A percentile compares a stretch with the other conserved stretches of the same genome.
phyloP scores from a whole-genome alignment of 805 yeast species.

The Brettanomyces bruxellensis region DNA sequence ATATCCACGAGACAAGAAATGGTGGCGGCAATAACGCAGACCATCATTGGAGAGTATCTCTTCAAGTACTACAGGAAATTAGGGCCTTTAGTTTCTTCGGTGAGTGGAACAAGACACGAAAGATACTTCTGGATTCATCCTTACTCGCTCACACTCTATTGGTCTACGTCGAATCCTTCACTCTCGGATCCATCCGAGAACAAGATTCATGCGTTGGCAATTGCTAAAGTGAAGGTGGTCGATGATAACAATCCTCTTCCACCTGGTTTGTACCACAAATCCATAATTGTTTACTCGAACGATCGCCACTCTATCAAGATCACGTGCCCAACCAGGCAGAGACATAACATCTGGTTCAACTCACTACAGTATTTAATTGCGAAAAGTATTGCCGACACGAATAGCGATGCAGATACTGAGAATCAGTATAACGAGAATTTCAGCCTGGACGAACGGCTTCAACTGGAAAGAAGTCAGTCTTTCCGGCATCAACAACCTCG shows the following conservation, averaged over 20 bases:
- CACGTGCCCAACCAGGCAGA: conserved; percentile 79
- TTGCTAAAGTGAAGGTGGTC: conserved; percentile 67
- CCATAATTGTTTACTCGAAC: conserved; percentile 62
- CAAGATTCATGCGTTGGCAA: conserved; percentile 73
- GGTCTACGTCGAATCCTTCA: conserved; percentile 80
- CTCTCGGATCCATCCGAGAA: conserved; percentile 55
- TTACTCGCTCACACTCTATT: conserved; percentile 78
- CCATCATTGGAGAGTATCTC: conserved; percentile 86
- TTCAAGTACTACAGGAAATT: conserved; percentile 76
- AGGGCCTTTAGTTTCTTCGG: conserved; percentile 57
- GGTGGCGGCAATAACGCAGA: conserved; percentile 83
- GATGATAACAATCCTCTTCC: conserved; percentile 84
- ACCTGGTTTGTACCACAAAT: conserved; percentile 78
- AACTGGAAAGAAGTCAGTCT: conserved; percentile 20
- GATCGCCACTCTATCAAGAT: conserved; percentile 53
- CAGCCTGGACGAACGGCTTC: conserved; percentile 19
- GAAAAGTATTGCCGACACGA: conserved; percentile 29
- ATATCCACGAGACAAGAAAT: conserved; percentile 64
- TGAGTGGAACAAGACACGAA: conserved; percentile 78
- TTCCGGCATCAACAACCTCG: conserved; percentile 22
- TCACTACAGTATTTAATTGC: conserved; percentile 70
- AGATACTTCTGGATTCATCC: conserved; percentile 97
- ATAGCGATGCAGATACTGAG: conserved; percentile 37
- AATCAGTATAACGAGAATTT: conserved; percentile 23
- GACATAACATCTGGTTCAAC: conserved; percentile 88